These are phyloP conservation scores for Trapa bicornis DNA, from an alignment of 345 rosid genomes.

Conservation along the genomic window DNA sequence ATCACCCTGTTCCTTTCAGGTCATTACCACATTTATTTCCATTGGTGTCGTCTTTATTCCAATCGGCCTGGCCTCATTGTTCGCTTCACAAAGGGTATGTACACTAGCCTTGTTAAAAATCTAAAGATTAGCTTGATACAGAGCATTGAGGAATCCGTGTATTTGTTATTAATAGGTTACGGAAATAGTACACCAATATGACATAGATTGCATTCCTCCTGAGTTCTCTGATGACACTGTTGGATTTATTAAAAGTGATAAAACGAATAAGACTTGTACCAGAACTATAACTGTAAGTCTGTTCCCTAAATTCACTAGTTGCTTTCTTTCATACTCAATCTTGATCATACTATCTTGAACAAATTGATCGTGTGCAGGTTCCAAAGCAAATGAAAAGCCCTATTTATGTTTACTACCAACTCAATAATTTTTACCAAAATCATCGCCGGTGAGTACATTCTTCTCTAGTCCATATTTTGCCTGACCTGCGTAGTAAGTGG, in stretches of 20 bases:
- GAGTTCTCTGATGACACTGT: slow-evolving; percentile 14
- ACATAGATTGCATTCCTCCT: slow-evolving; percentile 38
- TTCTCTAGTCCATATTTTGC: not conserved
- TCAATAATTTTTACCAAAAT: slow-evolving; percentile 70
- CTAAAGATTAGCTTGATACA: not conserved
- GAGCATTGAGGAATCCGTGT: not conserved
- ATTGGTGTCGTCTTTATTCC: slow-evolving; percentile 53
- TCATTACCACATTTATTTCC: slow-evolving; percentile 34
- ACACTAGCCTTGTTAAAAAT: not conserved
- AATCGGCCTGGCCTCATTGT: slow-evolving; percentile 45
- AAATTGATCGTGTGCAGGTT: slow-evolving; percentile 22
- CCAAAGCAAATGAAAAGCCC: slow-evolving; percentile 50
- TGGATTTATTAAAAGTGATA: slow-evolving; percentile 27
- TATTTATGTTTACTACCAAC: slow-evolving; percentile 56
- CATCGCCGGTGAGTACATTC: slow-evolving; percentile 46
- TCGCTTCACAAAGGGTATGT: slow-evolving; percentile 43
- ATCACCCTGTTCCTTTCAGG: slow-evolving; percentile 24
- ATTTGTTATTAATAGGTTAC: slow-evolving; percentile 31
- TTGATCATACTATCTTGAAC: not conserved
- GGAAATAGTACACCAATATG: slow-evolving; percentile 54
- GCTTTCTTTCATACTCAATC: not conserved
- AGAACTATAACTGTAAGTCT: slow-evolving; percentile 39
- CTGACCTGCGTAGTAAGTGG: not conserved
- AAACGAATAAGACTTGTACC: slow-evolving; percentile 47
- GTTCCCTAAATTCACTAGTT: not conserved